A percentile compares a stretch with the other conserved stretches of the same genome.
Conservation (phyloP, 2,329 filamentous ascomycete genomes). For the Clonostachys solani region DNA sequence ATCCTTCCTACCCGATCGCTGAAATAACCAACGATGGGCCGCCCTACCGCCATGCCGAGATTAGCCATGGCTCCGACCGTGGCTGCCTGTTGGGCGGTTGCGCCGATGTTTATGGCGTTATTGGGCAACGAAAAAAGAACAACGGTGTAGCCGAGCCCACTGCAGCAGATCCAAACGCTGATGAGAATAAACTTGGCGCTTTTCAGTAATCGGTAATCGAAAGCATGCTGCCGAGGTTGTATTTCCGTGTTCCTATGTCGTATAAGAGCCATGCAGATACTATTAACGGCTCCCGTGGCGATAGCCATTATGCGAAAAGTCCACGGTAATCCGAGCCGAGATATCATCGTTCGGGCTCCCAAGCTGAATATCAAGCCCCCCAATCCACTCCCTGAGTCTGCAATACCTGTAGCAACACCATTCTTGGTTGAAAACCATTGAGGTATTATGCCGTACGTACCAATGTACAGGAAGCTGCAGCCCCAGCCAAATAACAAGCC, state of each 20-base stretch:
- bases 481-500: conserved; percentile 57
- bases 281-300: conserved; percentile 47
- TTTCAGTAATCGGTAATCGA: not conserved
- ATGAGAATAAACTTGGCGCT: not conserved
- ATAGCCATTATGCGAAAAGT: conserved; percentile 47
- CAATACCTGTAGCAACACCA: conserved; percentile 53
- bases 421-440: conserved; percentile 57
- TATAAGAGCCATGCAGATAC: conserved; percentile 48
- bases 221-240: not conserved
- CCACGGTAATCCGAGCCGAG: conserved; percentile 46
- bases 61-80: not conserved
- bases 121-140: not conserved
- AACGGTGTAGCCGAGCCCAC: not conserved
- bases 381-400: conserved; percentile 44
- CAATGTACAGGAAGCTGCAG: conserved; percentile 56
- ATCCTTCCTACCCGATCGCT: not conserved
- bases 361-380: conserved; percentile 17
- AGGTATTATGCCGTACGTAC: conserved; percentile 48
- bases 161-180: not conserved
- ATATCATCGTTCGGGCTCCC: conserved; percentile 40
- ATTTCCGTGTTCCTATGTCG: not conserved
- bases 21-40: not conserved
- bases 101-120: not conserved
- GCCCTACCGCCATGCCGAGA: not conserved
- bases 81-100: not conserved